Conservation (phyloP, 2,329 filamentous ascomycete species). For the Aspergillus sp. region DNA sequence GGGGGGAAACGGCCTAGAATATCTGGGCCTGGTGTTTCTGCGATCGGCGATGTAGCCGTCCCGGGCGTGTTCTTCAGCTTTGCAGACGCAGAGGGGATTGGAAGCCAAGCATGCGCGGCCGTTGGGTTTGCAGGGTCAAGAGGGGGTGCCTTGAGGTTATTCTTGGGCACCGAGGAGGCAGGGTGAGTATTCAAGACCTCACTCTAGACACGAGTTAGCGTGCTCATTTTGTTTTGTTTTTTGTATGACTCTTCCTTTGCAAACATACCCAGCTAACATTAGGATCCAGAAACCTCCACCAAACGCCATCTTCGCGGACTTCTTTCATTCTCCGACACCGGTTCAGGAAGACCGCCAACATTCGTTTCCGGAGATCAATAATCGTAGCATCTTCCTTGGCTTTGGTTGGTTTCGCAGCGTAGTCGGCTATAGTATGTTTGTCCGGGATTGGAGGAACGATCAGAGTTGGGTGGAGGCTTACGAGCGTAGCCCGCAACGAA, state of each 20-base stretch:
- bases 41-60: slow-evolving; percentile 47
- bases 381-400: slow-evolving; percentile 97
- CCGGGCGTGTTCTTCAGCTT: slow-evolving; percentile 66
- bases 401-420: slow-evolving; percentile 95
- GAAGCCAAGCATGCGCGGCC: slow-evolving; percentile 80
- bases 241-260: slow-evolving; percentile 15
- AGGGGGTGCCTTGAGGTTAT: slow-evolving; percentile 91
- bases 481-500: slow-evolving; percentile 82
- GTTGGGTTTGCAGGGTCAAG: slow-evolving; percentile 91
- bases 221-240: neutral
- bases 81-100: slow-evolving; percentile 78
- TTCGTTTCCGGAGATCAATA: slow-evolving; percentile 93
- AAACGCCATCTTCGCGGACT: slow-evolving; percentile 87
- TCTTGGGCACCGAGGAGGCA: slow-evolving; percentile 87
- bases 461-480: slow-evolving; percentile 88
- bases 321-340: slow-evolving; percentile 90
- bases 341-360: slow-evolving; percentile 94
- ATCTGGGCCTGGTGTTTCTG: slow-evolving; percentile 59
- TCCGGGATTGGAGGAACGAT: slow-evolving; percentile 97
- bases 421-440: slow-evolving; percentile 98
- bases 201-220: slow-evolving; percentile 58
- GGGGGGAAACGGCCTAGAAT: slow-evolving; percentile 80
- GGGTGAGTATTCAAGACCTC: slow-evolving; percentile 95
- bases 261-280: slow-evolving; percentile 91
- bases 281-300: slow-evolving; percentile 96